These are phyloP conservation scores for Botrytis byssoidea DNA, from an alignment of 2,329 filamentous ascomycete genomes.

Conservation along the genomic window DNA sequence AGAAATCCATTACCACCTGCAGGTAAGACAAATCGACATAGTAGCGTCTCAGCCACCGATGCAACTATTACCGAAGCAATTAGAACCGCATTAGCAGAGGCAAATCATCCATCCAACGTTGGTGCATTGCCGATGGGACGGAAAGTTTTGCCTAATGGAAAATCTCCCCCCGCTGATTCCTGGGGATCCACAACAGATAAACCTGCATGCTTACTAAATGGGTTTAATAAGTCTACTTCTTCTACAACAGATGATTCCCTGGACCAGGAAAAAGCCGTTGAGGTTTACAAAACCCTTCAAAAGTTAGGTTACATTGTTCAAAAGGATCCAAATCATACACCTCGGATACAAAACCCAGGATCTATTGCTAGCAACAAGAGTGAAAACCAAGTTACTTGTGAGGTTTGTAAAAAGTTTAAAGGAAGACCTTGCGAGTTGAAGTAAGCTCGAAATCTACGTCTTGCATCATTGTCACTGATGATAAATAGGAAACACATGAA, in stretches of 20 bases:
- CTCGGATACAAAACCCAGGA: slow-evolving; percentile 30
- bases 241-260: slow-evolving; percentile 23
- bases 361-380: slow-evolving; percentile 35
- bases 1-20: slow-evolving; percentile 17
- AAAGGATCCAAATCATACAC: slow-evolving; percentile 26
- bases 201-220: neutral
- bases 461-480: slow-evolving; percentile 20
- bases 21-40: slow-evolving; percentile 32
- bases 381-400: slow-evolving; percentile 40
- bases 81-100: slow-evolving; percentile 29
- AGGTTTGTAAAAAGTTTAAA: slow-evolving; percentile 48
- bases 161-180: slow-evolving; percentile 19
- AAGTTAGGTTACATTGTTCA: slow-evolving; percentile 33
- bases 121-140: slow-evolving; percentile 21
- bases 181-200: slow-evolving; percentile 21
- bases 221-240: neutral
- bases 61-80: slow-evolving; percentile 32
- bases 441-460: slow-evolving; percentile 42
- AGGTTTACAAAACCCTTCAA: slow-evolving; percentile 31
- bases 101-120: slow-evolving; percentile 21
- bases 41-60: slow-evolving; percentile 30
- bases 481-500: slow-evolving; percentile 73
- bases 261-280: slow-evolving; percentile 28
- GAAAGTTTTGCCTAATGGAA: slow-evolving; percentile 29
- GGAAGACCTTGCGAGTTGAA: slow-evolving; percentile 55